These are phyloP conservation scores for Petunia hybrid DNA, from an alignment of 305 asterid species.

Conservation along the genomic window DNA sequence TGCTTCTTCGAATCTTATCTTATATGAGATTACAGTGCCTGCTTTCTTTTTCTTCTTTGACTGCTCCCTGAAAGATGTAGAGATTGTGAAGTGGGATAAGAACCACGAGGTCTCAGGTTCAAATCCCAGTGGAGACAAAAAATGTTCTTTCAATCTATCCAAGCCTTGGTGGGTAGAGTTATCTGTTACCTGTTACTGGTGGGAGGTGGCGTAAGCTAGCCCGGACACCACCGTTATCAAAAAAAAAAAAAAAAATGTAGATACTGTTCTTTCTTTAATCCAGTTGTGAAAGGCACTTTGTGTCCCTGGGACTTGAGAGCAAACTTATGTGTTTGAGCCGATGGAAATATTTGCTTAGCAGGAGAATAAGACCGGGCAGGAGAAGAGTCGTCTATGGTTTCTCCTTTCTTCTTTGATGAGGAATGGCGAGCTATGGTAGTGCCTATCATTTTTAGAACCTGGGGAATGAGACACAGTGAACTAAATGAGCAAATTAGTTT, in stretches of 20 bases:
- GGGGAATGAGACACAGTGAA: slow-evolving; percentile 24
- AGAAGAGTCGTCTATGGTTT: background rate
- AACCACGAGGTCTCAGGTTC: too few species aligned
- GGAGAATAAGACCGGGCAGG: background rate
- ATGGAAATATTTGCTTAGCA: slow-evolving; percentile 14
- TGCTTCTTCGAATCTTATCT: slow-evolving; percentile 1
- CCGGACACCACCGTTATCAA: too few species aligned
- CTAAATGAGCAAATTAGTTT: slow-evolving; percentile 14
- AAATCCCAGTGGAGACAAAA: too few species aligned
- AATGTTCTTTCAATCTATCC: too few species aligned
- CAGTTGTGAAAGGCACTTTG: slow-evolving; percentile 17
- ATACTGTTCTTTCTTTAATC: slow-evolving; percentile 1
- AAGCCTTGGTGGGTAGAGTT: too few species aligned
- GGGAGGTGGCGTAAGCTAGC: too few species aligned
- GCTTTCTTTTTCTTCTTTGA: background rate
- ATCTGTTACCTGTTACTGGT: too few species aligned
- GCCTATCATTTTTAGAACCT: background rate
- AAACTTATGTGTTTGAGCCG: background rate
- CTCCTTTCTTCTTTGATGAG: slow-evolving; percentile 17
- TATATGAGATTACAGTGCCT: background rate
- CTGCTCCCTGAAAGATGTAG: background rate
- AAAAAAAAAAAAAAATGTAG: background rate
- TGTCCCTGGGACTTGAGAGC: background rate
- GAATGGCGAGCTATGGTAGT: background rate
- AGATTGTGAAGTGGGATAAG: too few species aligned